Conservation (phyloP, 75 land plant species). For the Sequoia sempervirens region DNA sequence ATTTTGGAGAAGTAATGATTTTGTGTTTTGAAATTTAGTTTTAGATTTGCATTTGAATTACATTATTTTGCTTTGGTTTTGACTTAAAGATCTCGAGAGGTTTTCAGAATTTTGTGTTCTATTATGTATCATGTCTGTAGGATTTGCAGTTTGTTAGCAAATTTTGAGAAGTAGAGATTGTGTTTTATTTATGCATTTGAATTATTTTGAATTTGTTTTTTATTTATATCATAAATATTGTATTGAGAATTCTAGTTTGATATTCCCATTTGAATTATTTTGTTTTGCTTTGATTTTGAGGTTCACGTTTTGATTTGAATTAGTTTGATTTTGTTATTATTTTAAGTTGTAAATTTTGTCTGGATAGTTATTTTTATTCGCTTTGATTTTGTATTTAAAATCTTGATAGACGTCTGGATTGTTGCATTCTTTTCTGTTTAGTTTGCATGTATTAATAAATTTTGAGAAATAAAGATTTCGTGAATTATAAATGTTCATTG, state of each 20-base stretch:
- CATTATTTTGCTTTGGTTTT: neutral
- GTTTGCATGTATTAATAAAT: too few relatives aligned
- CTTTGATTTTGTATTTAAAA: neutral
- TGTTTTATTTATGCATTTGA: neutral
- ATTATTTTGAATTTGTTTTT: neutral
- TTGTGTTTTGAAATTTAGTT: neutral
- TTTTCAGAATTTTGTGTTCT: neutral
- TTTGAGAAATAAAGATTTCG: too few relatives aligned
- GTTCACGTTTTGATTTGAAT: too few relatives aligned
- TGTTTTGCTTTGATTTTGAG: neutral
- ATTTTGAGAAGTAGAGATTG: neutral
- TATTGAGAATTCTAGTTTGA: neutral
- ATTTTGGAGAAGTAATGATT: neutral
- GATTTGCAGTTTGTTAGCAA: neutral
- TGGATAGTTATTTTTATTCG: neutral
- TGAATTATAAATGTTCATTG: too few relatives aligned
- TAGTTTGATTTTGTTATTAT: too few relatives aligned
- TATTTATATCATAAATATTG: neutral
- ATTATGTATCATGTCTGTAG: neutral
- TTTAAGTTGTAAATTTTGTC: too few relatives aligned
- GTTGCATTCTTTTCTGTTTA: neutral
- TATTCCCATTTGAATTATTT: neutral
- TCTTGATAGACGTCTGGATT: neutral
- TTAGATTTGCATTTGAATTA: neutral
- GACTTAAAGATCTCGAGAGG: neutral